Conservation (phyloP, 1,284 basidiomycete genomes). For the Austropuccinia psidii region DNA sequence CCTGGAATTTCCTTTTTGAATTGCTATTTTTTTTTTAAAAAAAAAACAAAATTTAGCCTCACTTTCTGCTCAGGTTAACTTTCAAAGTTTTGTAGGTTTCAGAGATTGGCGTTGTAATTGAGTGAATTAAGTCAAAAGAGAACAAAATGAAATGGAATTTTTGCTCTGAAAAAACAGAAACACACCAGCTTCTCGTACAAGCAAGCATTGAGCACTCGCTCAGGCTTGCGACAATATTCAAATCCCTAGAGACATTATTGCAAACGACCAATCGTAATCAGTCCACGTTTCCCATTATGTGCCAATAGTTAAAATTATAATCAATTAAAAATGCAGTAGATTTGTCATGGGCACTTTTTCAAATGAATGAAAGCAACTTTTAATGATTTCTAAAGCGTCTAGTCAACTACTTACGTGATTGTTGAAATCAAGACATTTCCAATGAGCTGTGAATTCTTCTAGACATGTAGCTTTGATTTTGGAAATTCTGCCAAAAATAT, state of each 20-base stretch:
- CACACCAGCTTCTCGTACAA: constrained; percentile 81
- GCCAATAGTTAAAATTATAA: not conserved
- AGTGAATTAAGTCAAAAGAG: not conserved
- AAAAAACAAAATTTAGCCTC: too few species aligned
- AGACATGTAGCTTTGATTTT: constrained; percentile 91
- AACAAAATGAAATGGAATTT: not conserved
- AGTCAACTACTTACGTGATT: constrained; percentile 67
- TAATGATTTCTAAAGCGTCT: not conserved
- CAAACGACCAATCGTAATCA: too few species aligned
- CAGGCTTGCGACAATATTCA: constrained; percentile 79
- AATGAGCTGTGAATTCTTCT: constrained; percentile 82
- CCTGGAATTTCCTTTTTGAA: constrained; percentile 89
- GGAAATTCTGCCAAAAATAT: constrained; percentile 58
- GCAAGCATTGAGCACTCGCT: constrained; percentile 83
- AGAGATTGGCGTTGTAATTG: constrained; percentile 4
- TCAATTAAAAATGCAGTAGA: not conserved
- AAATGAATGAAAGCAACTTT: not conserved
- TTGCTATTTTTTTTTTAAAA: constrained; percentile 60
- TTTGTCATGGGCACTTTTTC: not conserved
- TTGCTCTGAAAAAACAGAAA: not conserved
- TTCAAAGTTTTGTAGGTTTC: too few species aligned
- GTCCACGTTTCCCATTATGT: too few species aligned
- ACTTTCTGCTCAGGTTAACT: too few species aligned
- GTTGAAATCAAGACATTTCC: constrained; percentile 87
- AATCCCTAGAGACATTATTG: constrained; percentile 84